Evolutionary conservation across 1,284 basidiomycete genomes (phyloP), one percentile per base, ranked within the genome.

Genomic region (Sporisorium scitamineum): DNA sequence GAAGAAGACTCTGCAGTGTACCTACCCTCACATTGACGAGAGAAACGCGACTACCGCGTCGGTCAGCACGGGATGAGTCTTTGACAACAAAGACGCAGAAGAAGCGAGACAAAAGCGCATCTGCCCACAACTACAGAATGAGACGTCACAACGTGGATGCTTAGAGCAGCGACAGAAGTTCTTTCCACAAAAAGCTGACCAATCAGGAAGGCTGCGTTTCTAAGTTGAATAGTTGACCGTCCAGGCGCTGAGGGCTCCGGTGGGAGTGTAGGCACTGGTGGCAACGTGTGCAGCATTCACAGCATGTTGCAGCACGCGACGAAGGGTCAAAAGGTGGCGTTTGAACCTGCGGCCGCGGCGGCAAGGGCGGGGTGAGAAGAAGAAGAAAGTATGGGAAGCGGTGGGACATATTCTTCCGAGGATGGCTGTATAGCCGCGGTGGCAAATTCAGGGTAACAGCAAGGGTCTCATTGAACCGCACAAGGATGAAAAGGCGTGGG

Each of bases 251-350:
- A 41, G 24, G 50, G 32, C 10, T n/a, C 9, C 6, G 44, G 24
- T 14, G 16, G 11, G 20, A 27, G 41, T 48, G 59, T 50, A 54
- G 59, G 51, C 18, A 58, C 42, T 2, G 27, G 42, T 44, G 59
- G 51, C 65, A 68, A 68, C 65, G 65, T 67, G 65, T 42, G 24
- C 54, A 41, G 16, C 47, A 14, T 8, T 29, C 10, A 13, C 37
- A 14, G 45, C 34, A 22, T 31, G 3, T 9, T 20, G 3, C 6
- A 37, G 13, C 10, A 18, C 34, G 37, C 4, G 32, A 22, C 14
- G 54, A n/a, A 39, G 13, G 13, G 5, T 10, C 13, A 14, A 31
- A 26, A 6, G n/a, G 61, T 50, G 50, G 54, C 54, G 31, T 22
- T 39, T 16, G 26, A 29, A 47, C 29, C 34, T 42, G 41, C 31